Evolutionary conservation across 1,139 yeast genomes (phyloP).

Genomic region (Suhomyces yuchorum): DNA sequence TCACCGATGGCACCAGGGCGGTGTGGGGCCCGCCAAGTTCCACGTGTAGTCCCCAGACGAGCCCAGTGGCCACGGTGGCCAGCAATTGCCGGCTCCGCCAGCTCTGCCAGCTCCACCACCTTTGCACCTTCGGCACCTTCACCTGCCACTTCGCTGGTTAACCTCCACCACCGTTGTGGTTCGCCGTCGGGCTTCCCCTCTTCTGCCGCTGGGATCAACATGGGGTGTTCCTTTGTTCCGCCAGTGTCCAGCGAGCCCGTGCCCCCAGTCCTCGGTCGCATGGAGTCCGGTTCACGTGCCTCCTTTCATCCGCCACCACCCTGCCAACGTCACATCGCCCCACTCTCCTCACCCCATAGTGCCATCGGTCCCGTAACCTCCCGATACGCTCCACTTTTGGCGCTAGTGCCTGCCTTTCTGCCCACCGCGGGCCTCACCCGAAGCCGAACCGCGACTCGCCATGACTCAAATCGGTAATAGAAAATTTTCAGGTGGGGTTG

Average conservation of each 20-base stretch:
- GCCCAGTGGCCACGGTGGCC: too few relatives aligned
- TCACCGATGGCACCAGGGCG: too few relatives aligned
- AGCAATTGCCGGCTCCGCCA: too few relatives aligned
- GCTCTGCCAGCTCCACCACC: too few relatives aligned
- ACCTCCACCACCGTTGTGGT: too few relatives aligned
- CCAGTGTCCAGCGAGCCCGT: not conserved
- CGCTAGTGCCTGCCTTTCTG: not conserved
- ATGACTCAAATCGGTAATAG: slow-evolving; percentile 11
- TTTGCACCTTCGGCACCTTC: too few relatives aligned
- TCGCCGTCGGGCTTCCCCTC: too few relatives aligned
- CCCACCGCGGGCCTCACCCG: not conserved
- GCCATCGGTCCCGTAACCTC: not conserved
- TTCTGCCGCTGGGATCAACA: too few relatives aligned
- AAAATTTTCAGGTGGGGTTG: slow-evolving; percentile 15
- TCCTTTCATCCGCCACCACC: not conserved
- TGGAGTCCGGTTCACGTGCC: slow-evolving; percentile 1
- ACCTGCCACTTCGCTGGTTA: too few relatives aligned
- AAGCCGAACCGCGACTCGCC: slow-evolving; percentile 1
- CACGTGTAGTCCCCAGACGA: too few relatives aligned
- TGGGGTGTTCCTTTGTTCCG: too few relatives aligned
- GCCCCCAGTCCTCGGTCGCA: not conserved
- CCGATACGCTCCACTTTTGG: not conserved
- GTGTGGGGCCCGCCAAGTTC: too few relatives aligned
- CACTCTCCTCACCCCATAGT: not conserved
- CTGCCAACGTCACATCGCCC: not conserved